Evolutionary conservation across 2,329 filamentous ascomycete genomes (phyloP), one percentile per base, ranked within the genome.

Genomic region (Penicillium crustosum): DNA sequence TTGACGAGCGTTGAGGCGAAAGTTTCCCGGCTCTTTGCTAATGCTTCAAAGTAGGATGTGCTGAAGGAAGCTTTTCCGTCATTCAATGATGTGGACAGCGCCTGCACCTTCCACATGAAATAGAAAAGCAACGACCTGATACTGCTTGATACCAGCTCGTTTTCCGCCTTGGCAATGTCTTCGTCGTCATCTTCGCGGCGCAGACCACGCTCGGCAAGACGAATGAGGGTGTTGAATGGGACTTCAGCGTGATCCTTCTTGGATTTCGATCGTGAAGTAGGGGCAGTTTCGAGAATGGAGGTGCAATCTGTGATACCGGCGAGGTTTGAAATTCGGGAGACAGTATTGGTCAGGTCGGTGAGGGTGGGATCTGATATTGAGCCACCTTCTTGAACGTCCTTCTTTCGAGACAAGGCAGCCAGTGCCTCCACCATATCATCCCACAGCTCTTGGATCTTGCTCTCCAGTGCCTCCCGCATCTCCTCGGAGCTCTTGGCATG

Each of bases 91-190:
- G 81, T 78, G 61, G 81, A 79, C 59, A 91, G 69, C 52, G 82
- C 79, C 53, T 86, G 84, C 23, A 89, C 83, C 71, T 94, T 93
- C 94, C 94, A 99, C 86, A 96, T 91, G 71, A 97, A 96, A 77
- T 97, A 97, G 76, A 95, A 91, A 47, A 92, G 82, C 50, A 89
- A 82, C 2, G 87, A 83, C 63, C 89, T 89, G 68, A 95, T 89
- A 31, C 91, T 88, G 66, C 88, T 89, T 2, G 85, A 81, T 7
- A 91, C 87, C 43, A 94, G 81, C 62, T 90, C 87, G 64, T 94
- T 90, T 73, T 97, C 93, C 13, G 90, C 79, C 43, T 86, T 86
- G 61, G 92, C 89, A 27, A 88, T 82, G 15, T 89, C 88, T 43
- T 88, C 84, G 54, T 91, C 86, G 3, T 86, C 79, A 53, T 88